phyloP scores from a whole-genome alignment of 116 monocot species.

The Dioscorea cayenensis region DNA sequence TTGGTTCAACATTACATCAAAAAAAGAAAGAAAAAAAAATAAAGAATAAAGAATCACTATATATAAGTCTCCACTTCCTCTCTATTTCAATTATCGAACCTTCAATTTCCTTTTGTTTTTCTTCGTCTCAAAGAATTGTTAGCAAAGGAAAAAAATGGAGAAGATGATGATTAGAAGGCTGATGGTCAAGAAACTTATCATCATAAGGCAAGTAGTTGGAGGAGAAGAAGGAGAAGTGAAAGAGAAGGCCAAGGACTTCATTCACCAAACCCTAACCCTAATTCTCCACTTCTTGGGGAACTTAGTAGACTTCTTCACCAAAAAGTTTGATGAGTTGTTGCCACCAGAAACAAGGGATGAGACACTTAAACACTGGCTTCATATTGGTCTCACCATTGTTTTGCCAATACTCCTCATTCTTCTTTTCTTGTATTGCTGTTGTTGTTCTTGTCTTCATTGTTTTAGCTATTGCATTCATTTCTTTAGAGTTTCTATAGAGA shows the following conservation, averaged over 20 bases:
- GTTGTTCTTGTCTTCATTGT: not conserved
- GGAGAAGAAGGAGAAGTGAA: not conserved
- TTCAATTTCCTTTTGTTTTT: too few relatives aligned
- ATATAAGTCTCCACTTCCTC: too few relatives aligned
- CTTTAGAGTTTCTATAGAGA: too few relatives aligned
- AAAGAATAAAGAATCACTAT: too few relatives aligned
- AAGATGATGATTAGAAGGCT: not conserved
- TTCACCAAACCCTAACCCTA: constrained; percentile 1
- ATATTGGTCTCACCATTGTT: constrained; percentile 6
- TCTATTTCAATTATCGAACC: too few relatives aligned
- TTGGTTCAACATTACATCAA: too few relatives aligned
- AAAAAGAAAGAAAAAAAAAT: too few relatives aligned
- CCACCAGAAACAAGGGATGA: constrained; percentile 12
- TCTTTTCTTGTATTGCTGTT: not conserved
- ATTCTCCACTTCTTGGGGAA: constrained; percentile 1
- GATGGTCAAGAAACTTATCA: not conserved
- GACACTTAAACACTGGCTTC: constrained; percentile 4
- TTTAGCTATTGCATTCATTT: too few relatives aligned
- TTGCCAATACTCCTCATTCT: constrained; percentile 3
- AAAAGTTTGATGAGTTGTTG: constrained; percentile 8
- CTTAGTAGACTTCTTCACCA: not conserved
- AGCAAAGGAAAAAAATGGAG: not conserved
- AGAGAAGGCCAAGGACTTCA: not conserved
- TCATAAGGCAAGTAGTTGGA: not conserved
- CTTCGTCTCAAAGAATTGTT: too few relatives aligned